Evolutionary conservation across 2,329 filamentous ascomycete genomes (phyloP).

Genomic region (Alternaria triticimaculans): DNA sequence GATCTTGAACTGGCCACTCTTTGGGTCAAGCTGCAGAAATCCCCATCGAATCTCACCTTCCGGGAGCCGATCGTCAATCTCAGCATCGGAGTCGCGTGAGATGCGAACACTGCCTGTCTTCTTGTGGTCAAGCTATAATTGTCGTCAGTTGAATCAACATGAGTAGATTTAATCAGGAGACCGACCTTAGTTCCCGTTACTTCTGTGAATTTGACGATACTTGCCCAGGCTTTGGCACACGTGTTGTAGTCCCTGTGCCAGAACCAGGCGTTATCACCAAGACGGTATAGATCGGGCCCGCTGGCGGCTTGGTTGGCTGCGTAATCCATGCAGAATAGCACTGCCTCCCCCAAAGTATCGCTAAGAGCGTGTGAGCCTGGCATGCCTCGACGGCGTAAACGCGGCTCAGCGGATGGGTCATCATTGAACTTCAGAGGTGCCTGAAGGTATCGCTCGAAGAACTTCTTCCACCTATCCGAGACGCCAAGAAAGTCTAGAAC

Average conservation of each 20-base stretch:
- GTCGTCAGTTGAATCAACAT: background rate
- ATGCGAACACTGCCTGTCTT: constrained; percentile 54
- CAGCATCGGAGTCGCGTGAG: constrained; percentile 4
- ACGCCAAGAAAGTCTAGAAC: constrained; percentile 56
- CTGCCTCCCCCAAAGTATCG: constrained; percentile 57
- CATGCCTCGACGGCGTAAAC: constrained; percentile 53
- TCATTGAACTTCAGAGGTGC: constrained; percentile 55
- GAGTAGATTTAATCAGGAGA: background rate
- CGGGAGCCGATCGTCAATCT: constrained; percentile 33
- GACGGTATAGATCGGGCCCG: constrained; percentile 54
- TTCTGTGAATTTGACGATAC: constrained; percentile 52
- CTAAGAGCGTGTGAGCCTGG: constrained; percentile 56
- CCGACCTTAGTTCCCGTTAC: constrained; percentile 51
- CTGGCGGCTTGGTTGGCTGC: constrained; percentile 53
- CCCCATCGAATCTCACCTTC: constrained; percentile 43
- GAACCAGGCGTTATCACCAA: constrained; percentile 60
- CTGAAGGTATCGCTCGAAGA: constrained; percentile 56
- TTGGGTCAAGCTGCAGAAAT: constrained; percentile 36
- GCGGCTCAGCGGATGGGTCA: constrained; percentile 42
- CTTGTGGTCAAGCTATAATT: constrained; percentile 45
- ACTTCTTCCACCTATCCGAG: constrained; percentile 51
- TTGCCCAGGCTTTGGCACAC: constrained; percentile 53
- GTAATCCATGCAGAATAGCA: constrained; percentile 57
- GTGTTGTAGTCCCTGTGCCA: constrained; percentile 52
- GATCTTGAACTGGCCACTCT: constrained; percentile 41